Percentiles rank a stretch among this genome's conserved stretches.
Evolutionary conservation across 768 basidiomycete genomes (phyloP).

Genomic region (Basidioascus undulatus): DNA sequence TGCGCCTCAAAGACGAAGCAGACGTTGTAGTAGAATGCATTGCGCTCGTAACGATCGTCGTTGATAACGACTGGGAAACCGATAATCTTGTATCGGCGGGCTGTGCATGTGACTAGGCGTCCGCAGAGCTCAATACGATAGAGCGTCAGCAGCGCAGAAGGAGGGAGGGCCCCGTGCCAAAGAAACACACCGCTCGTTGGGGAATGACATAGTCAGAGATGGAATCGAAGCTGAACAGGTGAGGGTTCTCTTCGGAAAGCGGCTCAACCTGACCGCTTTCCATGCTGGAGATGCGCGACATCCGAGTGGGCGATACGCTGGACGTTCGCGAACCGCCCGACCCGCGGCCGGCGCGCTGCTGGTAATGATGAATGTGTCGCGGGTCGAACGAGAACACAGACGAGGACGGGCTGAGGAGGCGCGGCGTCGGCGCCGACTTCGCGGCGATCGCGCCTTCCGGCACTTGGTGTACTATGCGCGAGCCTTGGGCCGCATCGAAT

Average conservation of each 20-base stretch:
- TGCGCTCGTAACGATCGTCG: conserved; percentile 45
- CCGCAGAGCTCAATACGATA: conserved; percentile 72
- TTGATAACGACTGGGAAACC: conserved; percentile 65
- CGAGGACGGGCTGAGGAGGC: not conserved
- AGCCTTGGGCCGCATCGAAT: conserved; percentile 65
- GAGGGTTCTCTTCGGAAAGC: too few species aligned
- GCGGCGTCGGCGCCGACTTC: conserved; percentile 7
- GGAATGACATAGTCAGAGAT: conserved; percentile 91
- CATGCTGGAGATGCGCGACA: too few species aligned
- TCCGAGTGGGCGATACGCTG: too few species aligned
- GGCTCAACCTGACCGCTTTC: too few species aligned
- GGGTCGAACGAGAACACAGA: conserved; percentile 1
- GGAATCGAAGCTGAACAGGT: conserved; percentile 66
- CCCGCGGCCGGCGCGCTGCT: not conserved
- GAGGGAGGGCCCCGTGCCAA: too few species aligned
- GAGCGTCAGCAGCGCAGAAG: too few species aligned
- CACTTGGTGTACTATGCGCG: conserved; percentile 77
- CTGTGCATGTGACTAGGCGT: conserved; percentile 64
- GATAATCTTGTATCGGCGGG: conserved; percentile 57
- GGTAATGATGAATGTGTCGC: not conserved
- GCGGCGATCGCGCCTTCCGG: conserved; percentile 65
- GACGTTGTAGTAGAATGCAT: conserved; percentile 79
- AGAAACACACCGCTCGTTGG: too few species aligned
- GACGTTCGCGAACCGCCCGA: conserved; percentile 4
- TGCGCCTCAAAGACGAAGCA: conserved; percentile 87